A percentile compares a stretch with the other conserved stretches of the same genome.
Conservation (phyloP, 2,329 filamentous ascomycete species). For the Arthrobotrys sphaeroides region DNA sequence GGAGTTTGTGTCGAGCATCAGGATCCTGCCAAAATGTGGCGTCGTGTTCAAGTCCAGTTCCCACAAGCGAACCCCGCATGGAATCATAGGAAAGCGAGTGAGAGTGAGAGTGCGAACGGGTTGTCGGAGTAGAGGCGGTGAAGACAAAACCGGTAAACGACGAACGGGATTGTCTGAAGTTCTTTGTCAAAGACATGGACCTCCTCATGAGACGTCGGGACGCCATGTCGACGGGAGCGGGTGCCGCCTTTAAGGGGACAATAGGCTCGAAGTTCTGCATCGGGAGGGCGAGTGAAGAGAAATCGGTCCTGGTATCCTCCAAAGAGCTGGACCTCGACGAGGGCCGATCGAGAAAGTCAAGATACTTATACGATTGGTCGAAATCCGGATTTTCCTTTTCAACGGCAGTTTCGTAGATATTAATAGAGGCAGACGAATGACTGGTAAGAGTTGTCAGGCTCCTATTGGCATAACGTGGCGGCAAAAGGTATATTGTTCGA, state of each 20-base stretch:
- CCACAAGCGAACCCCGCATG: conserved; percentile 7
- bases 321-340: conserved; percentile 57
- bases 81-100: conserved; percentile 40
- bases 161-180: conserved; percentile 47
- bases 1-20: conserved; percentile 83
- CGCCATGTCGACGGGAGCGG: conserved; percentile 38
- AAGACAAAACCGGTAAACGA: conserved; percentile 53
- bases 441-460: conserved; percentile 60
- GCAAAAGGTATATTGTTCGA: conserved; percentile 67
- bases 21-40: conserved; percentile 90
- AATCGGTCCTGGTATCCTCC: conserved; percentile 54
- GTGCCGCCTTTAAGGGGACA: conserved; percentile 30
- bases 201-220: conserved; percentile 43
- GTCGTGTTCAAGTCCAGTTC: conserved; percentile 72
- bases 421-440: conserved; percentile 56
- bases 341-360: conserved; percentile 56
- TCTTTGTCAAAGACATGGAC: conserved; percentile 51
- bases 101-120: conserved; percentile 40
- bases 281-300: conserved; percentile 50
- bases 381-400: conserved; percentile 41
- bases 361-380: conserved; percentile 54
- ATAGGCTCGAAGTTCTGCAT: conserved; percentile 51
- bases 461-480: conserved; percentile 61
- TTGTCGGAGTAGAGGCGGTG: conserved; percentile 43
- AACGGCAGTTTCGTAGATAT: conserved; percentile 43